Conservation (phyloP, 495 filamentous ascomycete genomes). For the Darksidea phi region DNA sequence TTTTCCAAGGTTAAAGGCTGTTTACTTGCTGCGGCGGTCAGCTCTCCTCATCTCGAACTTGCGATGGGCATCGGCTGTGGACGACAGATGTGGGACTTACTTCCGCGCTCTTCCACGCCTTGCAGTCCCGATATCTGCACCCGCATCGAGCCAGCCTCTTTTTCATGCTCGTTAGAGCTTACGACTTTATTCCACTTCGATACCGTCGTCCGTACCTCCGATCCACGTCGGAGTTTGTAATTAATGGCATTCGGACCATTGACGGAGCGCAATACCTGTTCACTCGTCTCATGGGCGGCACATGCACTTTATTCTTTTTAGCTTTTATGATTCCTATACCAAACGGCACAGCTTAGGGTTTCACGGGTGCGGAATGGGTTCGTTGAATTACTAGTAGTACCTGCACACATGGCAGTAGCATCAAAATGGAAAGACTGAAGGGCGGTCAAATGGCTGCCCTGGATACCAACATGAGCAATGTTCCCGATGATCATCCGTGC, state of each 20-base stretch:
- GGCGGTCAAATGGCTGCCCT: neutral
- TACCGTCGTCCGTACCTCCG: neutral
- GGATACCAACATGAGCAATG: too few species aligned
- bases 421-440: constrained; percentile 1
- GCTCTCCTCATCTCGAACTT: too few species aligned
- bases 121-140: too few species aligned
- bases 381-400: neutral
- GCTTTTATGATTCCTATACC: constrained; percentile 1
- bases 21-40: too few species aligned
- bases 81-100: too few species aligned
- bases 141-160: too few species aligned
- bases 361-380: neutral
- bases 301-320: neutral
- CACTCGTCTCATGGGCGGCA: neutral
- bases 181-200: neutral
- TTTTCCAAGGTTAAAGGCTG: constrained; percentile 1
- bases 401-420: neutral
- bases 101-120: too few species aligned
- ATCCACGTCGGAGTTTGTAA: neutral
- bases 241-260: neutral
- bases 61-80: too few species aligned
- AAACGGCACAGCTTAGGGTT: neutral
- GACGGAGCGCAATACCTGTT: neutral
- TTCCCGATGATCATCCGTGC: too few species aligned
- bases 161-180: neutral